A percentile compares a stretch with the other conserved stretches of the same genome.
These are phyloP conservation scores for Dendrostoma leiphaemia DNA, from an alignment of 2,329 filamentous ascomycete species.

Conservation along the genomic window DNA sequence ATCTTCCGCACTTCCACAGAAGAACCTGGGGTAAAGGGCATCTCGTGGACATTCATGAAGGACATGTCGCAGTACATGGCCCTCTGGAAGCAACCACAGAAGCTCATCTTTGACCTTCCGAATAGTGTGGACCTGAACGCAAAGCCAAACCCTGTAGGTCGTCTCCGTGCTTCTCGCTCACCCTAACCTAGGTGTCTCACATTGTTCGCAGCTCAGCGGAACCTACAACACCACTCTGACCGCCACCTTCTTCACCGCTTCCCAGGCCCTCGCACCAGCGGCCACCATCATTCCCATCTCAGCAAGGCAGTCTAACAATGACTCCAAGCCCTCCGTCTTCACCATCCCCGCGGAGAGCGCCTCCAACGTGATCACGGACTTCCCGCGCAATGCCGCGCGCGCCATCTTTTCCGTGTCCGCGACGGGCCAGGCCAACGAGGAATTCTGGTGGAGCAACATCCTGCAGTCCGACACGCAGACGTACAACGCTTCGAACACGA, in stretches of 20 bases:
- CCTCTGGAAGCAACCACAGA: conserved; percentile 58
- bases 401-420: conserved; percentile 74
- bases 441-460: conserved; percentile 85
- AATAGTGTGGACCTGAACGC: conserved; percentile 55
- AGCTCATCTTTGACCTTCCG: conserved; percentile 64
- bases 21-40: conserved; percentile 59
- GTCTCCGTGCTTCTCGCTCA: conserved; percentile 32
- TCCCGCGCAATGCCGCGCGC: conserved; percentile 65
- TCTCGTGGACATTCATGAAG: conserved; percentile 63
- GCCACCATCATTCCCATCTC: conserved; percentile 69
- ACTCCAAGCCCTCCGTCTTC: conserved; percentile 62
- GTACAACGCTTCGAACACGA: conserved; percentile 54
- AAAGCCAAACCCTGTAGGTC: background rate
- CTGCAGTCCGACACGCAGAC: conserved; percentile 57
- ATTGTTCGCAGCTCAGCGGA: conserved; percentile 39
- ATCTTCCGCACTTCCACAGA: conserved; percentile 67
- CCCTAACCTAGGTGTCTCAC: background rate
- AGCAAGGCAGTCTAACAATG: conserved; percentile 44
- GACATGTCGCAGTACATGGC: conserved; percentile 62
- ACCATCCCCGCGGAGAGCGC: conserved; percentile 62
- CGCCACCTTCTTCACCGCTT: conserved; percentile 48
- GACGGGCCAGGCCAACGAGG: conserved; percentile 72
- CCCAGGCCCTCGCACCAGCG: conserved; percentile 45
- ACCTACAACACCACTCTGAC: conserved; percentile 61
- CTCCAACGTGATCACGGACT: conserved; percentile 47